phyloP scores from a whole-genome alignment of 1,284 basidiomycete species.

The Xerocomus cyaneibrunnescens region DNA sequence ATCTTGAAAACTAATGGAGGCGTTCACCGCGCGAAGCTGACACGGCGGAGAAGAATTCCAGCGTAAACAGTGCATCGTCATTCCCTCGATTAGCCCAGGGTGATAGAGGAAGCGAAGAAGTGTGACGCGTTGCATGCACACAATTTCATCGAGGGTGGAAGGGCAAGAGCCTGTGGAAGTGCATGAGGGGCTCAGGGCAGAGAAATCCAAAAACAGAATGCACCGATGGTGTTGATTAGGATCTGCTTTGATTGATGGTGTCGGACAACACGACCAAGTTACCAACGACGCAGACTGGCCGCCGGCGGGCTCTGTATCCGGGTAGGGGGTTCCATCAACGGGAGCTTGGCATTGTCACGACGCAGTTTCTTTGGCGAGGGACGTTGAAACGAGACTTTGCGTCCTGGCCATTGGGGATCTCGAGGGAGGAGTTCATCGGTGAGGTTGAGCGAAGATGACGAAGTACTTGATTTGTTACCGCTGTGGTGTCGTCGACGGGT shows the following conservation, averaged over 20 bases:
- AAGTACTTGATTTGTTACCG: conserved; percentile 62
- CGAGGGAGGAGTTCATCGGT: not conserved
- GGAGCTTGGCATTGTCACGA: conserved; percentile 3
- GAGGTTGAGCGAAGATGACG: conserved; percentile 31
- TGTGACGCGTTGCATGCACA: conserved; percentile 57
- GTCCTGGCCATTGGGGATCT: not conserved
- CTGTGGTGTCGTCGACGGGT: conserved; percentile 72
- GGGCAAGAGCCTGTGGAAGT: conserved; percentile 41
- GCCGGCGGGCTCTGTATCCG: conserved; percentile 50
- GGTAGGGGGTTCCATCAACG: conserved; percentile 27
- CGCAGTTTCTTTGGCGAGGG: conserved; percentile 21
- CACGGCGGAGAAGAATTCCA: no score
- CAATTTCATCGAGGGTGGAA: conserved; percentile 57
- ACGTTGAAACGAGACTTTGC: conserved; percentile 2
- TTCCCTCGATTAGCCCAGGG: no score
- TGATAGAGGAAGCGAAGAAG: no score
- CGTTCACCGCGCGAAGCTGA: no score
- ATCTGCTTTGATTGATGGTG: conserved; percentile 49
- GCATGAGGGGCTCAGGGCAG: not conserved
- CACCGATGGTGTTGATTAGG: conserved; percentile 47
- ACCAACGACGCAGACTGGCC: conserved; percentile 51
- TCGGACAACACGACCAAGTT: conserved; percentile 43
- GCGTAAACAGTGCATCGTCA: no score
- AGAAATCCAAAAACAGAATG: not conserved
- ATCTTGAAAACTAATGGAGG: no score